These are phyloP conservation scores for Alisma plantagoaquatica DNA, from an alignment of 106 monocot genomes.

Conservation along the genomic window DNA sequence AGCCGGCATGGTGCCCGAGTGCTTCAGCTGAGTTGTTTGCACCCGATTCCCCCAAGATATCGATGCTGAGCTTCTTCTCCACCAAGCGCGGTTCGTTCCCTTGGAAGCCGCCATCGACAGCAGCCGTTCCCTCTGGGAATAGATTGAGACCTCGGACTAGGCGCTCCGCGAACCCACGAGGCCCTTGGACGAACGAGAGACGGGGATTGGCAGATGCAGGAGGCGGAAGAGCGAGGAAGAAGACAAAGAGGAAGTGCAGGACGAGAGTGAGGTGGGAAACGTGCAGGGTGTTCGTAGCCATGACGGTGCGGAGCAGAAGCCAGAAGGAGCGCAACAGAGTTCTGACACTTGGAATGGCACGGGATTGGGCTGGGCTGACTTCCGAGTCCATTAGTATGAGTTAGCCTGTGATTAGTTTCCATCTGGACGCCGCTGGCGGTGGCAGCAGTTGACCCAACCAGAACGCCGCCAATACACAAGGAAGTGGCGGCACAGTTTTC, in stretches of 20 bases:
- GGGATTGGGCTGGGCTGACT: too few relatives aligned
- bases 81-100: conserved; percentile 26
- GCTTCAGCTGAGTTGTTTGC: conserved; percentile 27
- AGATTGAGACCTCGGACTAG: conserved; percentile 43
- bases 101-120: conserved; percentile 1
- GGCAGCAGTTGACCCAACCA: too few relatives aligned
- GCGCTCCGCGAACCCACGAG: conserved; percentile 19
- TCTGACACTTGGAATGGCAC: too few relatives aligned
- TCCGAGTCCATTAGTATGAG: too few relatives aligned
- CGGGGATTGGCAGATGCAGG: conserved; percentile 9
- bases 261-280: too few relatives aligned
- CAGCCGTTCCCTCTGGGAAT: conserved; percentile 10
- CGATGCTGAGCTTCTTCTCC: conserved; percentile 24
- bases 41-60: conserved; percentile 13
- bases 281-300: too few relatives aligned
- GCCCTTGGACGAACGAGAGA: conserved; percentile 2
- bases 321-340: too few relatives aligned
- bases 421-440: too few relatives aligned
- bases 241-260: conserved; percentile 13
- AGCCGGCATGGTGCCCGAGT: conserved; percentile 47
- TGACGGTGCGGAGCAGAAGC: too few relatives aligned
- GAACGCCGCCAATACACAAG: too few relatives aligned
- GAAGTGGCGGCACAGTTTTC: too few relatives aligned
- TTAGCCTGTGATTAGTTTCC: too few relatives aligned
- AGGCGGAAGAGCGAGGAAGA: not conserved